Evolutionary conservation across 495 filamentous ascomycete genomes (phyloP).

Genomic region (Pyrenula massariospora): DNA sequence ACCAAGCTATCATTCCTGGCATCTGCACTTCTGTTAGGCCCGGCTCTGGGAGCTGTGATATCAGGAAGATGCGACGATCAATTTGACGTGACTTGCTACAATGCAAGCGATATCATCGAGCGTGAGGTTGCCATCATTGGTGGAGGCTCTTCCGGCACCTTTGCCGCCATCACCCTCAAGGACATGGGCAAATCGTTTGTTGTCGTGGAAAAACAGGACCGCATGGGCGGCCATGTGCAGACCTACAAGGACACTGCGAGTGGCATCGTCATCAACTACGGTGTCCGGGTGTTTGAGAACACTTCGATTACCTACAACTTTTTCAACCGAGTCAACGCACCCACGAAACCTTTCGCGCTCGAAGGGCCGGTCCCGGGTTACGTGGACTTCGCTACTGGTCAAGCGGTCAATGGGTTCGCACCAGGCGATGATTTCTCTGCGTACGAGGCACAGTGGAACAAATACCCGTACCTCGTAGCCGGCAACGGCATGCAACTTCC

Average conservation of each 20-base stretch:
- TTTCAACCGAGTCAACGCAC: constrained; percentile 19
- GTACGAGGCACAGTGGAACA: constrained; percentile 19
- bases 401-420: constrained; percentile 8
- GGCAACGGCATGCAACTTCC: constrained; percentile 32
- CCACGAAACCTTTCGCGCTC: constrained; percentile 5
- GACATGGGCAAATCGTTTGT: constrained; percentile 27
- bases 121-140: constrained; percentile 34
- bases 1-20: background rate
- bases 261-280: constrained; percentile 26
- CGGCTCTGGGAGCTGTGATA: background rate
- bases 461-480: constrained; percentile 29
- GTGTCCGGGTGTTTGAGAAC: constrained; percentile 27
- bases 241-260: constrained; percentile 28
- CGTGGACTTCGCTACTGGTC: constrained; percentile 14
- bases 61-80: background rate
- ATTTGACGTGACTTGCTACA: background rate
- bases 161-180: constrained; percentile 31
- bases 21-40: background rate
- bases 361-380: constrained; percentile 6
- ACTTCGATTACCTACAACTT: constrained; percentile 19
- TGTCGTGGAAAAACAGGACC: constrained; percentile 26
- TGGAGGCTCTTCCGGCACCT: constrained; percentile 35
- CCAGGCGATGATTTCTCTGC: constrained; percentile 12
- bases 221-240: constrained; percentile 30
- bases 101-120: constrained; percentile 8